These are phyloP conservation scores for Serpula lacrymans DNA, from an alignment of 768 basidiomycete species.

Conservation along the genomic window DNA sequence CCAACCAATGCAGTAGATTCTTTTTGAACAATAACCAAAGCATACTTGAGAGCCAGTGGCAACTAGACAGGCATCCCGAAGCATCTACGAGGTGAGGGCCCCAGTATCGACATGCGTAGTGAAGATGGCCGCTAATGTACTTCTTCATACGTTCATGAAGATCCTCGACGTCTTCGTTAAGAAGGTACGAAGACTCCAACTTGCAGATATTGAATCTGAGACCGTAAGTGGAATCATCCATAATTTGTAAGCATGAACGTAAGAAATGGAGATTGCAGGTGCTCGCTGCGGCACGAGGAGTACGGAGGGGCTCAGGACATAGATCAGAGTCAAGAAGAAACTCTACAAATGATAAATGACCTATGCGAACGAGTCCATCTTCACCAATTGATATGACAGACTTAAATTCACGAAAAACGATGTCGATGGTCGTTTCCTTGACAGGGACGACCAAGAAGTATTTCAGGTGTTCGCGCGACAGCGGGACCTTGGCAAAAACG, in stretches of 20 bases:
- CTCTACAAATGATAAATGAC: background rate
- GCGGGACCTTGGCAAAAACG: background rate
- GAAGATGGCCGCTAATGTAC: background rate
- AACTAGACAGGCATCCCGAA: too few species aligned
- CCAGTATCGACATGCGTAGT: conserved; percentile 11
- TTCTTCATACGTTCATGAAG: conserved; percentile 1
- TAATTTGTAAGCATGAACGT: conserved; percentile 2
- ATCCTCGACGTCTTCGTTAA: conserved; percentile 1
- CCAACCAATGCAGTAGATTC: too few species aligned
- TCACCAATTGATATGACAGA: background rate
- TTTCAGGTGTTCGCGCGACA: background rate
- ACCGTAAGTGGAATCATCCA: conserved; percentile 3
- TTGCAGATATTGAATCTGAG: conserved; percentile 8
- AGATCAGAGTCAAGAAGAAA: too few species aligned
- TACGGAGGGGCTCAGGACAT: too few species aligned
- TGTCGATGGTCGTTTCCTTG: background rate
- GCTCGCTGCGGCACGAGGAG: too few species aligned
- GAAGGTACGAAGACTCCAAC: conserved; percentile 5
- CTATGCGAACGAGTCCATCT: background rate
- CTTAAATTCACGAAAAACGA: background rate
- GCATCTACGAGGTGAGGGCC: too few species aligned
- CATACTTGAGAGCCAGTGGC: too few species aligned
- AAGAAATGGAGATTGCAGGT: conserved; percentile 5
- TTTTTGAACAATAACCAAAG: too few species aligned
- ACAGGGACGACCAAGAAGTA: background rate